These are phyloP conservation scores for Rhodotorula sp. DNA, from an alignment of 1,284 basidiomycete genomes.

Conservation along the genomic window DNA sequence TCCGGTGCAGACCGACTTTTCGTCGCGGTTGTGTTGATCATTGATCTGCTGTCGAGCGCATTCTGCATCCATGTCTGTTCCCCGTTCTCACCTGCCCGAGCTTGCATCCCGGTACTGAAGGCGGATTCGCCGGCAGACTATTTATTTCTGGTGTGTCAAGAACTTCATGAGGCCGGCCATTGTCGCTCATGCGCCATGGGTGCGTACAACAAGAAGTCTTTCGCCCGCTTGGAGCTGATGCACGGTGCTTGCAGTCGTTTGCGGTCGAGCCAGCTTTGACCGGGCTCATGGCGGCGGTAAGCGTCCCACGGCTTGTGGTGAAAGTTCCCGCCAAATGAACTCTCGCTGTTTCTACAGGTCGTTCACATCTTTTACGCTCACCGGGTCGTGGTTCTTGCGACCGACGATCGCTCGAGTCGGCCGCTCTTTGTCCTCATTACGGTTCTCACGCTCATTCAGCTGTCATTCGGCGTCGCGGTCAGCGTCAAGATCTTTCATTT, in stretches of 20 bases:
- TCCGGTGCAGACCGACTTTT: neutral
- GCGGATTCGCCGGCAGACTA: neutral
- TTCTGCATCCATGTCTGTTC: constrained; percentile 12
- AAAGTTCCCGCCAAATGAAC: no score
- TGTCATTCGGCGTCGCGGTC: constrained; percentile 11
- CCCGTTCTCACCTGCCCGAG: neutral
- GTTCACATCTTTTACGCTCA: constrained; percentile 24
- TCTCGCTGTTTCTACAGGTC: neutral
- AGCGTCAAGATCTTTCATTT: constrained; percentile 19
- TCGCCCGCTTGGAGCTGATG: no score
- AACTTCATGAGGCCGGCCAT: constrained; percentile 12
- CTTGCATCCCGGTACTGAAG: neutral
- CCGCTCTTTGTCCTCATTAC: neutral
- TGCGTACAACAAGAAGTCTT: neutral
- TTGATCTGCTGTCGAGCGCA: constrained; percentile 7
- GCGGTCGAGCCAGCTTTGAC: constrained; percentile 22
- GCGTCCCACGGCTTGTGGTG: neutral
- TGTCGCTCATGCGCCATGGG: constrained; percentile 19
- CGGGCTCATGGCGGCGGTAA: constrained; percentile 2
- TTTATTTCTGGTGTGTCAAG: constrained; percentile 11
- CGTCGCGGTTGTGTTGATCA: constrained; percentile 8
- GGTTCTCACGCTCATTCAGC: constrained; percentile 9
- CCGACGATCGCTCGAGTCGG: neutral
- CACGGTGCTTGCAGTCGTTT: constrained; percentile 8
- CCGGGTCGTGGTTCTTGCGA: constrained; percentile 11